phyloP scores from a whole-genome alignment of 2,329 filamentous ascomycete genomes.

The Lachnellula willkommii region DNA sequence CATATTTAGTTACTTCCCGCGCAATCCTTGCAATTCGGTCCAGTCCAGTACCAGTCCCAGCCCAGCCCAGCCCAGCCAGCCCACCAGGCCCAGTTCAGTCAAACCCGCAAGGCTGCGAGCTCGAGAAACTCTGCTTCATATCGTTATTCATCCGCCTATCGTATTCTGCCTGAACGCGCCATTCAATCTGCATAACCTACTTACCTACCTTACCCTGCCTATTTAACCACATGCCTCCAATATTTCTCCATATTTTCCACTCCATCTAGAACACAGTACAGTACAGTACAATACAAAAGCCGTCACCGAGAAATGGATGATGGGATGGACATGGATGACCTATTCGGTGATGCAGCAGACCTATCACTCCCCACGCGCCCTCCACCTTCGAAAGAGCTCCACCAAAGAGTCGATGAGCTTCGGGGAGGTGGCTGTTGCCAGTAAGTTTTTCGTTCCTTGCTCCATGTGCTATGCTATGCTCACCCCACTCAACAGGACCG shows the following conservation, averaged over 20 bases:
- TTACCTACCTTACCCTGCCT: neutral
- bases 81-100: neutral
- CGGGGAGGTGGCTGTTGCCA: slow-evolving; percentile 72
- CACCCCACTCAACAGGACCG: slow-evolving; percentile 48
- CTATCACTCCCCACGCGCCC: slow-evolving; percentile 49
- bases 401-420: slow-evolving; percentile 70
- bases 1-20: neutral
- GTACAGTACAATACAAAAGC: slow-evolving; percentile 20
- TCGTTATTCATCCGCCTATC: neutral
- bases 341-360: slow-evolving; percentile 68
- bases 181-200: neutral
- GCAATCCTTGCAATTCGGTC: neutral
- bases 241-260: no score
- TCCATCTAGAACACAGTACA: slow-evolving; percentile 1
- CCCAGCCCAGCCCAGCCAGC: neutral
- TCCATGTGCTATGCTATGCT: neutral
- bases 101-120: neutral
- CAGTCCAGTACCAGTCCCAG: neutral
- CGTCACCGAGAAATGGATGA: slow-evolving; percentile 52
- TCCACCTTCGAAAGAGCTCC: slow-evolving; percentile 57
- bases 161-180: neutral
- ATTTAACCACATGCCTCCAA: neutral
- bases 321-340: slow-evolving; percentile 58
- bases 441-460: slow-evolving; percentile 46
- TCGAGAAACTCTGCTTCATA: neutral